These are phyloP conservation scores for Tetramitus jugosus DNA, from an alignment of 208 protist genomes.

Conservation along the genomic window DNA sequence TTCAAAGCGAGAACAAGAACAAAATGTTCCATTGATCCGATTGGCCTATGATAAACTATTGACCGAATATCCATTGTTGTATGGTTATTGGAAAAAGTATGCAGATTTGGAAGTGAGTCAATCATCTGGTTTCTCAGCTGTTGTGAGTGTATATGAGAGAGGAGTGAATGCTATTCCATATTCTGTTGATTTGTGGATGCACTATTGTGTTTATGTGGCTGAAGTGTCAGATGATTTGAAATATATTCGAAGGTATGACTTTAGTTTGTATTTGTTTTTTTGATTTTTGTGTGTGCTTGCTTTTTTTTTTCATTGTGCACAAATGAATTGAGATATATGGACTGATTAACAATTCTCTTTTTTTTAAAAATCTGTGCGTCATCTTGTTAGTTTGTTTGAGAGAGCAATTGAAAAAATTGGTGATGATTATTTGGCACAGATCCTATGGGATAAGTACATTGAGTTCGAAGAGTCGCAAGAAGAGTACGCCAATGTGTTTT, in stretches of 20 bases:
- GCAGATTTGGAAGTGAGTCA: slow-evolving; percentile 7
- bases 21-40: neutral
- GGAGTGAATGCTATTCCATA: neutral
- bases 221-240: neutral
- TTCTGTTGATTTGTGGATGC: slow-evolving; percentile 12
- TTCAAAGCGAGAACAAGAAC: neutral
- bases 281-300: too few species aligned
- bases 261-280: too few species aligned
- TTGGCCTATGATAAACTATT: neutral
- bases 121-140: neutral
- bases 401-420: slow-evolving; percentile 11
- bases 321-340: too few species aligned
- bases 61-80: slow-evolving; percentile 5
- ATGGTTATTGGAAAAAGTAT: slow-evolving; percentile 29
- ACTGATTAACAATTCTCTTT: neutral
- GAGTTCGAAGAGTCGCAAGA: slow-evolving; percentile 19
- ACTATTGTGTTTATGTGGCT: slow-evolving; percentile 10
- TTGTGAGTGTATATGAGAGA: neutral
- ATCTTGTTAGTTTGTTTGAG: slow-evolving; percentile 8
- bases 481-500: neutral
- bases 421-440: slow-evolving; percentile 9
- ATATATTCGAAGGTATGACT: slow-evolving; percentile 6
- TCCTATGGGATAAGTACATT: slow-evolving; percentile 20
- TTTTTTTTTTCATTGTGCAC: too few species aligned
- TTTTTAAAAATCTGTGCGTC: neutral